Evolutionary conservation across 306 rosid species (phyloP).

Genomic region (Rosa persica): DNA sequence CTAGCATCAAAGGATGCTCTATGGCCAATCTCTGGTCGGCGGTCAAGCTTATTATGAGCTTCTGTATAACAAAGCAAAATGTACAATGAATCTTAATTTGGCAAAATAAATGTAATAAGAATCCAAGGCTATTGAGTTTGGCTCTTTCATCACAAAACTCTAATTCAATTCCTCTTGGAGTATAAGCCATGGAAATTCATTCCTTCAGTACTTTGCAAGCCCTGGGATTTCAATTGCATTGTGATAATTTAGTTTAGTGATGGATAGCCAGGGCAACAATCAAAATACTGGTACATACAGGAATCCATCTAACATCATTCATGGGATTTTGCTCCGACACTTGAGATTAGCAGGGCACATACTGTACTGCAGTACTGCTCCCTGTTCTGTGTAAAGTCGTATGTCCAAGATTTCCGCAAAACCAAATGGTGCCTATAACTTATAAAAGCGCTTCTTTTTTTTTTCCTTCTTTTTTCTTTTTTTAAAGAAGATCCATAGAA

Average conservation of each 20-base stretch:
- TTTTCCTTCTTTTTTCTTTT: no score
- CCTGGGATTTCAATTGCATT: not conserved
- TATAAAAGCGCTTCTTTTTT: no score
- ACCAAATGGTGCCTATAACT: not conserved
- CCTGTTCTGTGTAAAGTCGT: not conserved
- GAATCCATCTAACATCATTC: not conserved
- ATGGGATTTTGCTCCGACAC: not conserved
- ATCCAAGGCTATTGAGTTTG: not conserved
- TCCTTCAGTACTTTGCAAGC: not conserved
- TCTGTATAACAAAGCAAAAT: not conserved
- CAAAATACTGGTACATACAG: not conserved
- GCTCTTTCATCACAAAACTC: not conserved
- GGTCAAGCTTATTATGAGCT: conserved; percentile 18
- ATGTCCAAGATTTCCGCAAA: not conserved
- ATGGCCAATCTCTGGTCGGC: conserved; percentile 20
- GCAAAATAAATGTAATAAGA: not conserved
- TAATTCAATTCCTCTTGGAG: not conserved
- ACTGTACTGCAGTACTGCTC: not conserved
- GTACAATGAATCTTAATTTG: not conserved
- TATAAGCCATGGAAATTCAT: not conserved
- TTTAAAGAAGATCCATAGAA: not conserved
- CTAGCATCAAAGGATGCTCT: conserved; percentile 25
- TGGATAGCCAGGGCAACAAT: not conserved
- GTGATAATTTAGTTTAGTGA: not conserved
- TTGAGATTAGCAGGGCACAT: not conserved